Conservation (phyloP, 305 asterid species). For the Solanum hybrid region DNA sequence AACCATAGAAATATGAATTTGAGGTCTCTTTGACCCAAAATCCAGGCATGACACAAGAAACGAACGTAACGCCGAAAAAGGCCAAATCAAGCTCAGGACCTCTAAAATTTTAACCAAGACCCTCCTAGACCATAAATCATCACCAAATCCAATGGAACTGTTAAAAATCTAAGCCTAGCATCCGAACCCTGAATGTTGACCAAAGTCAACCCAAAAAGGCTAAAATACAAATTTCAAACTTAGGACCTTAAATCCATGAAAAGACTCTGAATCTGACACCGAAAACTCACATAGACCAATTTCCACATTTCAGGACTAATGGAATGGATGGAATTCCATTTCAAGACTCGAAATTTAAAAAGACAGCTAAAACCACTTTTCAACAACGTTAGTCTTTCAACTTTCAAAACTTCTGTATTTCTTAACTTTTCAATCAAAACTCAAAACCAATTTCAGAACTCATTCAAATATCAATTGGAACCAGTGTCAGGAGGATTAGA, state of each 20-base stretch:
- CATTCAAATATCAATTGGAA: background rate
- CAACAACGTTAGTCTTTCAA: background rate
- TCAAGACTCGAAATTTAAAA: background rate
- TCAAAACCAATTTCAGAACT: background rate
- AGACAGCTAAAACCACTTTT: background rate
- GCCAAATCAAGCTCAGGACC: background rate
- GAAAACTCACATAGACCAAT: background rate
- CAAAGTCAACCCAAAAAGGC: background rate
- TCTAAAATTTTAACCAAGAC: background rate
- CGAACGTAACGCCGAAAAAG: background rate
- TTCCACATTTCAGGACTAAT: background rate
- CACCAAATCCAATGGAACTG: background rate
- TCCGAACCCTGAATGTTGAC: background rate
- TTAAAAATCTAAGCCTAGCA: background rate
- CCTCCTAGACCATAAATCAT: background rate
- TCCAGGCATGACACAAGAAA: background rate
- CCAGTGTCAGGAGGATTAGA: background rate
- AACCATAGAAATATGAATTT: background rate
- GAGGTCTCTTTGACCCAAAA: background rate
- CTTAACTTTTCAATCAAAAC: background rate
- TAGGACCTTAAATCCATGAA: background rate
- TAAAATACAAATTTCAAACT: background rate
- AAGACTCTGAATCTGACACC: too few species aligned
- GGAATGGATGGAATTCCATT: background rate
- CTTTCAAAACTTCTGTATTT: too few species aligned